phyloP scores from a whole-genome alignment of 2,329 filamentous ascomycete species.

The Neodidymelliopsis sp. region DNA sequence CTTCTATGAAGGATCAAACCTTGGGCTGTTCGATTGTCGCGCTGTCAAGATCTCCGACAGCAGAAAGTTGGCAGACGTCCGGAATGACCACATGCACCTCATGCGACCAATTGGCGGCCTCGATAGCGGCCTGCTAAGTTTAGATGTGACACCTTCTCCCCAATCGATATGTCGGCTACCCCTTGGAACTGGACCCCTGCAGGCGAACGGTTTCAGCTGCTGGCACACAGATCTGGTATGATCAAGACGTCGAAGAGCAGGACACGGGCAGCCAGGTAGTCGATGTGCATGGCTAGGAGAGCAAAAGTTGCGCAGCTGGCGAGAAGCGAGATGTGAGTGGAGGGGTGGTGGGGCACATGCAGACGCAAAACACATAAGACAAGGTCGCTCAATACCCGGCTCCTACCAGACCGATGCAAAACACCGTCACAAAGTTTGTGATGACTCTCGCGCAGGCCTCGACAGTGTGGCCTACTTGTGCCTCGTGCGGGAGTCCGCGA shows the following conservation, averaged over 20 bases:
- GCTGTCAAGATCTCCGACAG: conserved; percentile 20
- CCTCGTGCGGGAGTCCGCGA: conserved; percentile 17
- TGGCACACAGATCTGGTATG: conserved; percentile 29
- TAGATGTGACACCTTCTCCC: conserved; percentile 42
- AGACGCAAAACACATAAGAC: conserved; percentile 16
- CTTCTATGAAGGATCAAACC: conserved; percentile 6
- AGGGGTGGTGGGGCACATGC: conserved; percentile 13
- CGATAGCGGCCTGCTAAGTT: conserved; percentile 42
- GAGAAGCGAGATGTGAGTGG: conserved; percentile 10
- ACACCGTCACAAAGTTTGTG: conserved; percentile 17
- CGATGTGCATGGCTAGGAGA: conserved; percentile 1
- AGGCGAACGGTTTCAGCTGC: conserved; percentile 43
- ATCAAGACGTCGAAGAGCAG: conserved; percentile 2
- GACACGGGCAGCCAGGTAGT: conserved; percentile 8
- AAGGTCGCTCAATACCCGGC: conserved; percentile 13
- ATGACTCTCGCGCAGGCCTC: conserved; percentile 17
- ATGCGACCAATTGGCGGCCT: conserved; percentile 35
- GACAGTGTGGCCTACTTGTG: conserved; percentile 11
- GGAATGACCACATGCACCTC: conserved; percentile 11
- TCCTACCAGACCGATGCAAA: conserved; percentile 16
- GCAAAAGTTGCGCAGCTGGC: conserved; percentile 1
- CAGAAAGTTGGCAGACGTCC: conserved; percentile 10
- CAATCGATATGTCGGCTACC: conserved; percentile 11
- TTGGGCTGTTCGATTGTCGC: conserved; percentile 9
- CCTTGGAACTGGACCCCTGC: conserved; percentile 42